Conservation (phyloP, 768 basidiomycete genomes). For the Asterophora parasitica region DNA sequence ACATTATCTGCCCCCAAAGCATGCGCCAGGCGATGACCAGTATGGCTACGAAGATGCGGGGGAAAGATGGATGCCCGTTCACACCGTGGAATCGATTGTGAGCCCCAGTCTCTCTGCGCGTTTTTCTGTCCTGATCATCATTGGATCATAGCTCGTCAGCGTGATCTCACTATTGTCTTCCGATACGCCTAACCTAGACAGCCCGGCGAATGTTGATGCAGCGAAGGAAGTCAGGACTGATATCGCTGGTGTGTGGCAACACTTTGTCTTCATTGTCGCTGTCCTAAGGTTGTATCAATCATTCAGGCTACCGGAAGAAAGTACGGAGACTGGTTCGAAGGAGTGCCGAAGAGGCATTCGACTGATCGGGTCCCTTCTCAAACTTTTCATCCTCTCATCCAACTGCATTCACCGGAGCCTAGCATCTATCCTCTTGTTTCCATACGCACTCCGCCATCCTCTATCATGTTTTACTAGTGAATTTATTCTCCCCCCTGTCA, state of each 20-base stretch:
- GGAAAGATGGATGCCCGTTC: constrained; percentile 97
- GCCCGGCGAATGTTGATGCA: constrained; percentile 95
- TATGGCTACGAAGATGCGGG: constrained; percentile 96
- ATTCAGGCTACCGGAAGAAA: constrained; percentile 87
- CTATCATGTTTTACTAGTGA: constrained; percentile 8
- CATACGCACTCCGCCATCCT: constrained; percentile 5
- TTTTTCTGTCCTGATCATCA: constrained; percentile 9
- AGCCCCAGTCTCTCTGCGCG: constrained; percentile 14
- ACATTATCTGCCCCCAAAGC: constrained; percentile 40
- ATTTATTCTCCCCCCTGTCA: neutral
- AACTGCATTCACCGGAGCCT: constrained; percentile 5
- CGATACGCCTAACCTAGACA: constrained; percentile 86
- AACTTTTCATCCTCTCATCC: constrained; percentile 10
- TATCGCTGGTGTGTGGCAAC: constrained; percentile 41
- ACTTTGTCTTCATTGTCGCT: neutral
- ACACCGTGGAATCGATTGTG: constrained; percentile 95
- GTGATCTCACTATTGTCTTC: constrained; percentile 95
- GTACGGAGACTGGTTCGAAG: constrained; percentile 83
- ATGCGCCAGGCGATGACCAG: constrained; percentile 93
- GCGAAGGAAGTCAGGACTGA: constrained; percentile 81
- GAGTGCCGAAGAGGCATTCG: constrained; percentile 87
- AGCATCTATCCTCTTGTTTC: constrained; percentile 7
- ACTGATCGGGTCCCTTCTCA: constrained; percentile 33
- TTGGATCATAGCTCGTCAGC: constrained; percentile 68
- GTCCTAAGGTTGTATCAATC: constrained; percentile 15